phyloP scores from a whole-genome alignment of 495 filamentous ascomycete species.

The Penicillium odoratum region DNA sequence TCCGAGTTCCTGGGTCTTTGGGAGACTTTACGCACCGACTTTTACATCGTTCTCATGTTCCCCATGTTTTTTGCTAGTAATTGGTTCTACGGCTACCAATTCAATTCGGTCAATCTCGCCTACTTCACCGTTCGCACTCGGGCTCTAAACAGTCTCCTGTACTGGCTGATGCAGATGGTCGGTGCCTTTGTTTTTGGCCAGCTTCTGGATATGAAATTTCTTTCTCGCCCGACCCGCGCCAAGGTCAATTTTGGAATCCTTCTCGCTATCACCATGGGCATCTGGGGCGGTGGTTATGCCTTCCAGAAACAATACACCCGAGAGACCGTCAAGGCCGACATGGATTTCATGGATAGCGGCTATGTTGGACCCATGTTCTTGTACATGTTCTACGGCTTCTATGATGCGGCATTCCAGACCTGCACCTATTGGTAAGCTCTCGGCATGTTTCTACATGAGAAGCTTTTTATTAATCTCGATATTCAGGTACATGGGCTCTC shows the following conservation, averaged over 20 bases:
- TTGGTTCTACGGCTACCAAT: constrained; percentile 55
- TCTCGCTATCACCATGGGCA: constrained; percentile 70
- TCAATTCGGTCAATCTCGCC: constrained; percentile 56
- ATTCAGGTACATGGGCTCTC: constrained; percentile 82
- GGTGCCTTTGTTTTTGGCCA: constrained; percentile 78
- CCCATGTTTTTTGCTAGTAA: constrained; percentile 71
- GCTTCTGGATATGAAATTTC: constrained; percentile 62
- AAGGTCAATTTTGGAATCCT: constrained; percentile 66
- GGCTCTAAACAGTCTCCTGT: constrained; percentile 79
- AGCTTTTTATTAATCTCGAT: background rate
- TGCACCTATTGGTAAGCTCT: constrained; percentile 77
- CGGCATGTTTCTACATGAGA: background rate
- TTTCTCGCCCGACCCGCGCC: constrained; percentile 73
- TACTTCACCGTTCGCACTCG: constrained; percentile 82
- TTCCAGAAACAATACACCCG: constrained; percentile 69
- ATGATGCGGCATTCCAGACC: constrained; percentile 84
- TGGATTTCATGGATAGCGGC: constrained; percentile 65
- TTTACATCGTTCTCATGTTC: constrained; percentile 82
- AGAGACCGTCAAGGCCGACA: constrained; percentile 42
- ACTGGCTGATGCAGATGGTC: constrained; percentile 86
- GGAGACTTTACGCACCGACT: constrained; percentile 68
- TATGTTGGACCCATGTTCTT: constrained; percentile 86
- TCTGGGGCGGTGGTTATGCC: constrained; percentile 88
- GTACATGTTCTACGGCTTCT: constrained; percentile 93
- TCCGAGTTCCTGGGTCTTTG: constrained; percentile 77